Conservation (phyloP, 768 basidiomycete genomes). For the Mycena crocata region DNA sequence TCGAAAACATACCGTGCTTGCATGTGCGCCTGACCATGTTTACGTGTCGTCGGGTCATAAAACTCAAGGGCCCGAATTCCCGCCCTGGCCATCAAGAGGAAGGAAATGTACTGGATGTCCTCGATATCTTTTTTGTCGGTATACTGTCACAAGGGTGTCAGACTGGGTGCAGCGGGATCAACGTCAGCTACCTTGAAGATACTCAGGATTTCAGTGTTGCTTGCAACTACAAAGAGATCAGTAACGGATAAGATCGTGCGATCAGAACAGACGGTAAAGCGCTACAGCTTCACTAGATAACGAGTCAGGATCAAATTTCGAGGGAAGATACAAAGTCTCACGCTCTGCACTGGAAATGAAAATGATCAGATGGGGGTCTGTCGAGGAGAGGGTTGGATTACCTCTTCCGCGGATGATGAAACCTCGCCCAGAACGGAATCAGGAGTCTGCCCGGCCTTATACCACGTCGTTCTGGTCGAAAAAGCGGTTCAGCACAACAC, state of each 20-base stretch:
- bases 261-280: slow-evolving; percentile 69
- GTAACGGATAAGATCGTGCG: not conserved
- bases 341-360: no score
- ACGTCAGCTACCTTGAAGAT: slow-evolving; percentile 73
- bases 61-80: slow-evolving; percentile 84
- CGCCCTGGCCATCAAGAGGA: slow-evolving; percentile 87
- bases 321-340: slow-evolving; percentile 84
- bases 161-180: not conserved
- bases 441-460: slow-evolving; percentile 87
- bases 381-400: no score
- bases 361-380: no score
- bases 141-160: slow-evolving; percentile 58
- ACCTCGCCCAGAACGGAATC: slow-evolving; percentile 88
- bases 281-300: slow-evolving; percentile 73
- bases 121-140: slow-evolving; percentile 74
- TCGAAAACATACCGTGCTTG: slow-evolving; percentile 74
- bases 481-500: not conserved
- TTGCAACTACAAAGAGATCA: slow-evolving; percentile 62
- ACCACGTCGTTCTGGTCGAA: slow-evolving; percentile 77
- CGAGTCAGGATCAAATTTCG: slow-evolving; percentile 43
- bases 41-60: slow-evolving; percentile 80
- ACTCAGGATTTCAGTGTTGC: slow-evolving; percentile 79
- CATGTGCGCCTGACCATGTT: slow-evolving; percentile 93
- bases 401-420: slow-evolving; percentile 93
- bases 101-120: slow-evolving; percentile 84